Evolutionary conservation across 257 asterid species (phyloP), one percentile per base, ranked within the genome.

Genomic region (Petunia axillaris): DNA sequence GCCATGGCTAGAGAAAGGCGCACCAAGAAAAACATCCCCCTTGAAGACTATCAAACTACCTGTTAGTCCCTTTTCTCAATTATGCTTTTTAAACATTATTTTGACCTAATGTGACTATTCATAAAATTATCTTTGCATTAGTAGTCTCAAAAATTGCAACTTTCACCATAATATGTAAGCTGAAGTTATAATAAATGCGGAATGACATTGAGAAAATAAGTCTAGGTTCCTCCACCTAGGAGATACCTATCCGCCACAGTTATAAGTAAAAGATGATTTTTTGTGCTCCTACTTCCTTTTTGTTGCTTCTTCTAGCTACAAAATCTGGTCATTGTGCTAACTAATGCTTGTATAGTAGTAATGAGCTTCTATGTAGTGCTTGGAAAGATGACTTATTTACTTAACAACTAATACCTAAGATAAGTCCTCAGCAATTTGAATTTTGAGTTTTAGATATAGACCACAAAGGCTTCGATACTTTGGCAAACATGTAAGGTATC

Each of bases 1-100:
- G 87, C 83, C 85, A 87, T 88, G 59, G 99, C 99, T 48, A 90
- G 99, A 85, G 98, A 93, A 84, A 86, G 97, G 86, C 98, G 98
- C 84, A 93, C 68, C 85, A 90, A 87, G 86, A 95, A 89, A 86
- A 81, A 5, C 38, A 91, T 95, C 84, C 97, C 98, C 10, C 86
- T 87, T 80, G 94, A 95, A 63, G 98, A 92, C 52, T 95, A 90
- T 82, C 87, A 83, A 85, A 88, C 92, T 44, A 88, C 59, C 85
- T 46, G 97, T 91, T 15, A 79, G 89, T 89, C 75, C 35, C 39
- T 80, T 67, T 36, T 77, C 36, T 43, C 35, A 13, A 37, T 64
- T 76, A 25, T 62, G 55, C 37, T 62, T 54, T 68, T 79, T 81
- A 44, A 75, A 3, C 64, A 50, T 78, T 4, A 25, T 16, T 57